Evolutionary conservation across 768 basidiomycete species (phyloP), one percentile per base, ranked within the genome.

Genomic region (Tulasnella sp.): DNA sequence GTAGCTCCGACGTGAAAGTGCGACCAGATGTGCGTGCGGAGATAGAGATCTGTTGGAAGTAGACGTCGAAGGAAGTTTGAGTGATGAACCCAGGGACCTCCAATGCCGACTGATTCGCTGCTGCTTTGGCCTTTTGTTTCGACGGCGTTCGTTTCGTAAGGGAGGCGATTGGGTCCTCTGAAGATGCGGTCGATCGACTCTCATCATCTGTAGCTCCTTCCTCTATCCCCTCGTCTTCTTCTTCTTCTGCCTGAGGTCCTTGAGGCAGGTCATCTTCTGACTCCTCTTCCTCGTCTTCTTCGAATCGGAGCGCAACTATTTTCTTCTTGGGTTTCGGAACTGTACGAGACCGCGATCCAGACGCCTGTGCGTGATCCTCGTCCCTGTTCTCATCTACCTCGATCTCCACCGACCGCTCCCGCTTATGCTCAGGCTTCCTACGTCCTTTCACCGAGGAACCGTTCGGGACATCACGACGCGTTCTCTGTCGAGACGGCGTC

Each of bases 41-140:
- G 22, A 81, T 74, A 8, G 82, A 74, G 27, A 78, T 73, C 42
- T 81, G 77, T 4, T 74, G 75, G 68, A 98, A 88, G 73, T 94
- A 98, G 21, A 84, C 81, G 72, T 98, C 92, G 56, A 92, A 91
- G 5, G 82, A 73, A 4, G 87, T 81, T 24, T 79, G 76, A 3
- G 81, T 77, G 49, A 87, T 69, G 30, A 58, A 58, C 21, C 56
- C 56, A 2, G 56, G 56, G 25, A 58, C 56, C n/a, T 58, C 43
- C 29, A 48, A 22, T 7, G 48, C 43, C 17, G 56, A 49, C 19
- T 58, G 43, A 38, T 48, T 25, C 38, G 38, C 24, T 21, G 29
- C 43, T 48, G 45, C 61, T 27, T 49, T 46, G 25, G 21, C 45
- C 56, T 29, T 55, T 55, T 55, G 31, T 45, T 48, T 58, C 25